Conservation (phyloP, 2,329 filamentous ascomycete genomes). For the Sarocladium kiliense region DNA sequence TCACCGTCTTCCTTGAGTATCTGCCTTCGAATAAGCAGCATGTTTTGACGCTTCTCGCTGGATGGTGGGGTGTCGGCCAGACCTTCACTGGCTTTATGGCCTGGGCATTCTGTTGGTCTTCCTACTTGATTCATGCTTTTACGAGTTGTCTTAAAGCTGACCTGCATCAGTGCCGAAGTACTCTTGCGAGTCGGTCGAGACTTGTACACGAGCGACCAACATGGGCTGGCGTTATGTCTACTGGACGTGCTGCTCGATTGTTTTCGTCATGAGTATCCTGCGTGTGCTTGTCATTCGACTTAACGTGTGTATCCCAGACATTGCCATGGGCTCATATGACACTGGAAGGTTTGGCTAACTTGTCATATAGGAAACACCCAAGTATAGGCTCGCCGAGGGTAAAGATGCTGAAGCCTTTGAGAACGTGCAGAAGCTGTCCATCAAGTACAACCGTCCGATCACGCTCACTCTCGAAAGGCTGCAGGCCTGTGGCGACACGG, state of each 20-base stretch:
- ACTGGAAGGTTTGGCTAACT: no score
- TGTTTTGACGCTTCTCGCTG: slow-evolving; percentile 58
- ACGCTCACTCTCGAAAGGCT: slow-evolving; percentile 34
- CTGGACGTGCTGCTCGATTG: slow-evolving; percentile 39
- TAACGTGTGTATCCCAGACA: no score
- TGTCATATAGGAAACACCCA: slow-evolving; percentile 60
- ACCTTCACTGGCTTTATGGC: slow-evolving; percentile 39
- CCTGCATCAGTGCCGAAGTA: slow-evolving; percentile 20
- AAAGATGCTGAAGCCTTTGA: slow-evolving; percentile 45
- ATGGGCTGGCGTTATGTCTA: slow-evolving; percentile 46
- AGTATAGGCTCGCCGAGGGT: slow-evolving; percentile 50
- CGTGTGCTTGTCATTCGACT: slow-evolving; percentile 51
- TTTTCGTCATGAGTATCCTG: slow-evolving; percentile 44
- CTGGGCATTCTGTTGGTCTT: slow-evolving; percentile 28
- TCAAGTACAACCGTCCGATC: slow-evolving; percentile 33
- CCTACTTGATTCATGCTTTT: slow-evolving; percentile 29
- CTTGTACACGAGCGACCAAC: slow-evolving; percentile 38
- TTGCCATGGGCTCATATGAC: no score
- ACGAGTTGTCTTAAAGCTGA: background rate
- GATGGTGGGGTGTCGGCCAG: slow-evolving; percentile 31
- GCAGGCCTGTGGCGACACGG: slow-evolving; percentile 28
- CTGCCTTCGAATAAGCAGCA: slow-evolving; percentile 52
- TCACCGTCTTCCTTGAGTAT: slow-evolving; percentile 43
- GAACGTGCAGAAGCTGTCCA: slow-evolving; percentile 31
- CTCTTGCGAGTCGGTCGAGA: no score